Evolutionary conservation across 768 basidiomycete genomes (phyloP).

Genomic region (Leucogyrophana mollusca): DNA sequence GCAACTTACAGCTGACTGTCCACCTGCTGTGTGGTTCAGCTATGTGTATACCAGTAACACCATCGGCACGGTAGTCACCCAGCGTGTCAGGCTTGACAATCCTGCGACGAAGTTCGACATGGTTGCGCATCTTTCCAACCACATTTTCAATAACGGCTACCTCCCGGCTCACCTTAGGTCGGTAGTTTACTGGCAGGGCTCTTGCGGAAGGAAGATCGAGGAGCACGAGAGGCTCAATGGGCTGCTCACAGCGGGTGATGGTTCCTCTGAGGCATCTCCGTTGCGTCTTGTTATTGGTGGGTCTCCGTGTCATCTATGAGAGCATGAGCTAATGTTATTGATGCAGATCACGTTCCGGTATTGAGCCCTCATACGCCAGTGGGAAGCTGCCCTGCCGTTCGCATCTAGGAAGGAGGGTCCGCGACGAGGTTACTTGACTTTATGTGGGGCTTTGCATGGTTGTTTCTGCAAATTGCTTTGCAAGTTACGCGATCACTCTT

Average conservation of each 20-base stretch:
- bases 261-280: slow-evolving; percentile 16
- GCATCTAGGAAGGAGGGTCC: slow-evolving; percentile 5
- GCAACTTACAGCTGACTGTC: slow-evolving; percentile 35
- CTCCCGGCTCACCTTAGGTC: slow-evolving; percentile 32
- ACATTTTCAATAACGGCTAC: slow-evolving; percentile 42
- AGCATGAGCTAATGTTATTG: background rate
- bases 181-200: slow-evolving; percentile 40
- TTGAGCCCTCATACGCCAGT: no score
- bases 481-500: no score
- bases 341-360: slow-evolving; percentile 2
- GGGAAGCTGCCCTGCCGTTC: slow-evolving; percentile 6
- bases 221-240: slow-evolving; percentile 25
- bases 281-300: slow-evolving; percentile 20
- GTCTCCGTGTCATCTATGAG: background rate
- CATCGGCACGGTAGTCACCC: slow-evolving; percentile 32
- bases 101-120: slow-evolving; percentile 33
- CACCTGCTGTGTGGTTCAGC: slow-evolving; percentile 42
- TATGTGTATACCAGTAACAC: slow-evolving; percentile 39
- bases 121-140: slow-evolving; percentile 47
- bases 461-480: no score
- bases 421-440: no score
- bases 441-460: no score
- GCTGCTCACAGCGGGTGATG: slow-evolving; percentile 17
- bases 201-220: slow-evolving; percentile 32
- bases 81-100: slow-evolving; percentile 41